Evolutionary conservation across 345 rosid species (phyloP), one percentile per base, ranked within the genome.

Genomic region (Crucihimalaya himalaica): DNA sequence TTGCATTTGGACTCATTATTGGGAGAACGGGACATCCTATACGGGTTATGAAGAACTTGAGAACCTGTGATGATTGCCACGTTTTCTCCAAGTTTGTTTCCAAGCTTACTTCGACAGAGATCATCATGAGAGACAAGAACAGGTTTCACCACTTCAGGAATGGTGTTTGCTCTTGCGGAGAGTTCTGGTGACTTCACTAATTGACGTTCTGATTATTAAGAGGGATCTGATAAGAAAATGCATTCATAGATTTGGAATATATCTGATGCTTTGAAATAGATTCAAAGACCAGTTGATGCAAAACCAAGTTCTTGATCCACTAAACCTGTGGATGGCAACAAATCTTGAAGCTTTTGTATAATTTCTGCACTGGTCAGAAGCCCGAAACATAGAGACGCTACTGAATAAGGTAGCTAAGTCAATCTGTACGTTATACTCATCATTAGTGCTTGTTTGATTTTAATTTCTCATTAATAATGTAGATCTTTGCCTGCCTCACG

Each of bases 31-130:
- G 42, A n/a, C 61, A 68, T 25, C 79, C 86, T 14, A 75, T 88
- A 63, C 73, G 83, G 67, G 79, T 88, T 6, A 74, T 86, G 72
- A 86, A 88, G 83, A 88, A 88, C 70, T 77, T 86, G 63, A 81
- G 91, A 69, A 83, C 86, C 18, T 88, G 93, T 77, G 89, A 85
- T n/a, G 93, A 88, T 72, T 86, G 93, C 76, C 91, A 88, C 43
- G 81, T 56, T 81, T 86, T 88, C 79, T 79, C 74, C 64, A 88
- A 86, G 69, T 80, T 83, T 62, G 80, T 86, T 69, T 86, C 89
- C 11, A 77, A 55, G 65, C 66, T 88, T 68, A 79, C 83, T 4
- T 70, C 63, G 25, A 82, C 78, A 78, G 86, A 85, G 74, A 81
- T 88, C 72, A 68, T 88, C 65, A 84, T 88, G 80, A 84, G 87